Conservation (phyloP, 2,329 filamentous ascomycete genomes). For the Xylaria sp. region DNA sequence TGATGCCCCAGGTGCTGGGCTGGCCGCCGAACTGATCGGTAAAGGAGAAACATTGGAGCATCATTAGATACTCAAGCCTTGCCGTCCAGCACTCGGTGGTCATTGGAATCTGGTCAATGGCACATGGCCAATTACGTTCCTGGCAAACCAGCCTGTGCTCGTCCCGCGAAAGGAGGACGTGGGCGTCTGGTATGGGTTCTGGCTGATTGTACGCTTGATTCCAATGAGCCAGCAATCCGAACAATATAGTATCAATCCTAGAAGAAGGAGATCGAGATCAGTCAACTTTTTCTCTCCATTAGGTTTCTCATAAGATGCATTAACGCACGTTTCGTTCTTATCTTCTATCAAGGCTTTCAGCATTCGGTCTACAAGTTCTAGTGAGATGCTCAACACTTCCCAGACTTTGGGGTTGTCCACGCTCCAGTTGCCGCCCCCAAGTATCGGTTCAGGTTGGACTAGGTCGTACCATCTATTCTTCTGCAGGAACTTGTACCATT, state of each 20-base stretch:
- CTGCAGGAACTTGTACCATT: constrained; percentile 10
- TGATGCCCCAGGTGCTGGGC: neutral
- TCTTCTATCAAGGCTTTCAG: constrained; percentile 9
- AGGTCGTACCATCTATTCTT: constrained; percentile 14
- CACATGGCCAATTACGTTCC: neutral
- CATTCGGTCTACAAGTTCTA: constrained; percentile 15
- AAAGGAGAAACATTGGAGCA: neutral
- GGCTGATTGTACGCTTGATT: neutral
- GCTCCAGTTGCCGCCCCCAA: constrained; percentile 11
- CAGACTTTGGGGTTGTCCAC: constrained; percentile 16
- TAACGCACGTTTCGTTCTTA: constrained; percentile 14
- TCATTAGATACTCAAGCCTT: neutral
- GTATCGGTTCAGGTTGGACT: neutral
- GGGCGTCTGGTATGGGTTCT: neutral
- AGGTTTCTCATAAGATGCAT: neutral
- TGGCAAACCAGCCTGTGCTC: neutral
- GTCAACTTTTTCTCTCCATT: neutral
- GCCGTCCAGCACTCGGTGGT: neutral
- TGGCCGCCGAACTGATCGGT: neutral
- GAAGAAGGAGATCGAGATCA: neutral
- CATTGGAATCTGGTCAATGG: neutral
- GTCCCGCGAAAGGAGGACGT: neutral
- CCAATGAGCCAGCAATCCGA: neutral
- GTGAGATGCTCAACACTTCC: constrained; percentile 4
- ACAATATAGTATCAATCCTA: constrained; percentile 17